Conservation (phyloP, 495 filamentous ascomycete species). For the Pyrenopolyporus hunteri region DNA sequence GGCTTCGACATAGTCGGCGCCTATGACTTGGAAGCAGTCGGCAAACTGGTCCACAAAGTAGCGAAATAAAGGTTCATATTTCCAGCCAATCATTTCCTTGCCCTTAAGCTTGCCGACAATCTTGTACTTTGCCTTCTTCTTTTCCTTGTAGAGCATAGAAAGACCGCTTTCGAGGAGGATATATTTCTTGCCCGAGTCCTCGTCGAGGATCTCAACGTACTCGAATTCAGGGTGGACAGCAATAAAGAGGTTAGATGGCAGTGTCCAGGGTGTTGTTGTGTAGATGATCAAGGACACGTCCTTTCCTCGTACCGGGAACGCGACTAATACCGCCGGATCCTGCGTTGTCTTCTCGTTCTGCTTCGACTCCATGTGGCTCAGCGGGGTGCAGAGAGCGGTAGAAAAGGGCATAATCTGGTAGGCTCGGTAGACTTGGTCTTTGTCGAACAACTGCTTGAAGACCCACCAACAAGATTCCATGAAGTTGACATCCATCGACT, state of each 20-base stretch:
- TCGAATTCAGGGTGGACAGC: conserved; percentile 89
- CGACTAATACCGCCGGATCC: conserved; percentile 34
- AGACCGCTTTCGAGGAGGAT: conserved; percentile 87
- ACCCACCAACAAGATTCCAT: conserved; percentile 95
- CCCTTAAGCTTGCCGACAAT: conserved; percentile 82
- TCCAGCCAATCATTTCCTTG: conserved; percentile 88
- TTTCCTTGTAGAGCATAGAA: conserved; percentile 88
- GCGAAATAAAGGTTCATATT: conserved; percentile 87
- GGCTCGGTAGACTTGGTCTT: conserved; percentile 79
- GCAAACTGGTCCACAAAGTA: conserved; percentile 97
- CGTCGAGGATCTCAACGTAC: conserved; percentile 90
- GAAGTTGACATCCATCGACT: conserved; percentile 84
- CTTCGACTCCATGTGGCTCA: conserved; percentile 85
- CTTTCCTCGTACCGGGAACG: conserved; percentile 32
- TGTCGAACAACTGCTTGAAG: conserved; percentile 83
- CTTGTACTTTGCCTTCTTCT: conserved; percentile 97
- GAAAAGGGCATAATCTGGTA: conserved; percentile 90
- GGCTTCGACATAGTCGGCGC: conserved; percentile 86
- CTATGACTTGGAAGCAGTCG: conserved; percentile 86
- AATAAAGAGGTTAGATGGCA: conserved; percentile 83
- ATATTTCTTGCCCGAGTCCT: conserved; percentile 80
- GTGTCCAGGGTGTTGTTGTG: conserved; percentile 95
- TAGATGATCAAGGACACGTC: conserved; percentile 33
- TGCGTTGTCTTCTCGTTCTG: conserved; percentile 62
- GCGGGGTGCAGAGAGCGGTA: conserved; percentile 79